Evolutionary conservation across 768 basidiomycete genomes (phyloP), one percentile per base, ranked within the genome.

Genomic region (Amanita rubescens): DNA sequence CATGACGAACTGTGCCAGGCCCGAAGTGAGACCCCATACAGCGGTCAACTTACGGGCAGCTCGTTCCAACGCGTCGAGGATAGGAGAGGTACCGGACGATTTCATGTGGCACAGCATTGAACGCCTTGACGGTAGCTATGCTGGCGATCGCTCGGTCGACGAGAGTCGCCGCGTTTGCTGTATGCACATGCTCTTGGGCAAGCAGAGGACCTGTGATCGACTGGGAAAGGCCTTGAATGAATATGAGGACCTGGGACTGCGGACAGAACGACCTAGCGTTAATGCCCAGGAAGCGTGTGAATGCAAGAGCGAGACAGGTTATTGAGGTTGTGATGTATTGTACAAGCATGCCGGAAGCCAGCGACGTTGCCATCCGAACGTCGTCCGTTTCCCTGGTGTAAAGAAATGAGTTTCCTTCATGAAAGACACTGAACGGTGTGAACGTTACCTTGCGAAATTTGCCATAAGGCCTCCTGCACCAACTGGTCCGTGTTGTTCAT

Each of bases 391-490:
- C 95, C 58, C 94, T 98, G 24, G 14, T 11, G 7, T 6, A 17
- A 11, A 22, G 62, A 4, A 53, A 14, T 46, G 32, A 43, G 41
- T 17, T 30, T 9, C 7, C 30, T n/a, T 32, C 7, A 19, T 32
- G 5, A 8, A 34, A 53, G 49, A 27, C 5, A 5, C 34, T n/a
- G n/a, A 34, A 32, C 10, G 20, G 27, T 8, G 8, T 30, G 27
- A 30, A 30, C 27, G 27, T 30, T 53, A 90, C 92, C 83, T 82
- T 32, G 87, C 80, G 66, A 96, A 97, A 63, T 92, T 90, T 51
- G 90, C 85, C 93, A 95, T 94, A 41, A 96, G 74, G 19, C 93
- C 94, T 55, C 87, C 92, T 47, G 92, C 91, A 56, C 90, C 90
- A 45, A 85, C 71, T 35, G 80, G 76, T 22, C 78, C 77, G 37